phyloP scores from a whole-genome alignment of 73 alveolate genomes.

The Symbiodinium natans region DNA sequence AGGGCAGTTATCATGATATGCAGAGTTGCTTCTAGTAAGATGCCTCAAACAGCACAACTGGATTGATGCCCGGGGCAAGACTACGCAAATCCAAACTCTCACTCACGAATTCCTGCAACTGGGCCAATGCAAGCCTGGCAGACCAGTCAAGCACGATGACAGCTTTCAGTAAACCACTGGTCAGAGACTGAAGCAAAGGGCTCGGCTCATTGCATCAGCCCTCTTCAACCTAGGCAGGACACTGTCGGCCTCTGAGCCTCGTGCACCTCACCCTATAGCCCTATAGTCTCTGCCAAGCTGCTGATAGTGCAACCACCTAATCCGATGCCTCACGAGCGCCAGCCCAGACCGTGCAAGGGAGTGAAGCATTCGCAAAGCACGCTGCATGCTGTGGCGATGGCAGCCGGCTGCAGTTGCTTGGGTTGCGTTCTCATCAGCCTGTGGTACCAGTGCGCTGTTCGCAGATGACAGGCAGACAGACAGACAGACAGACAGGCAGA shows the following conservation, averaged over 20 bases:
- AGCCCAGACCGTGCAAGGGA: too few species aligned
- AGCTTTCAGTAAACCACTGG: too few species aligned
- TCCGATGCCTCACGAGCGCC: conserved; percentile 15
- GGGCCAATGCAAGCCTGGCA: too few species aligned
- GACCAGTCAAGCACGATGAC: too few species aligned
- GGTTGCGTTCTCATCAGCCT: background rate
- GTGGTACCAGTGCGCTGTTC: background rate
- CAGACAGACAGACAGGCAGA: too few species aligned
- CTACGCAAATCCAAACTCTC: background rate
- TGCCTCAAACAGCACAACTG: background rate
- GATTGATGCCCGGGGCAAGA: background rate
- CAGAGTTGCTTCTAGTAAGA: too few species aligned
- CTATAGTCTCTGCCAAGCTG: background rate
- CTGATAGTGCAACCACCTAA: conserved; percentile 42
- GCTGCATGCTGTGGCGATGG: background rate
- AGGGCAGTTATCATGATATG: too few species aligned
- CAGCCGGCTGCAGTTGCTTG: background rate
- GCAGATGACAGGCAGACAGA: too few species aligned
- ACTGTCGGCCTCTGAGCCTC: background rate
- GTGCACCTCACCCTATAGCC: background rate
- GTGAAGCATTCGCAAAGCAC: background rate
- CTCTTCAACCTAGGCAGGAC: background rate
- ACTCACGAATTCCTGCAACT: background rate
- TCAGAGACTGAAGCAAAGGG: too few species aligned
- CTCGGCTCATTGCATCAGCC: background rate